Percentiles rank a stretch among this genome's conserved stretches.
Evolutionary conservation across 371 early-diverging fungal species (phyloP).

Genomic region (Zychaea mexicana): DNA sequence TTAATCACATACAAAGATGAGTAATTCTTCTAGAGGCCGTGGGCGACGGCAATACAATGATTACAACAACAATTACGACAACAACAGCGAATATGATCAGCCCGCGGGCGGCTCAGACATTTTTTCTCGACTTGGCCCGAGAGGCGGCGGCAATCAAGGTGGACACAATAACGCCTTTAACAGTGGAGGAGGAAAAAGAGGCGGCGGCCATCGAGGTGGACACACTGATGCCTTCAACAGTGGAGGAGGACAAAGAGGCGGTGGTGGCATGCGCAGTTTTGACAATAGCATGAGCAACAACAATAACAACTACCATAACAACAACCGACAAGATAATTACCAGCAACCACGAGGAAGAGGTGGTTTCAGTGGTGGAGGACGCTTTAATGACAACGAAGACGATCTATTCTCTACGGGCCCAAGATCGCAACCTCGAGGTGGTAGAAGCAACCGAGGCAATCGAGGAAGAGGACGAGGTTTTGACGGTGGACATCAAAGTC

Average conservation of each 20-base stretch:
- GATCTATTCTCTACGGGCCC: conserved; percentile 2
- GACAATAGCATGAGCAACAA: no score
- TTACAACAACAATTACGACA: conserved; percentile 7
- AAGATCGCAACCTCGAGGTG: conserved; percentile 5
- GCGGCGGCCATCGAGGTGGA: not conserved
- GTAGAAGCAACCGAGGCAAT: not conserved
- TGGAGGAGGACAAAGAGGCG: conserved; percentile 1
- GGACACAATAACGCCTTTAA: not conserved
- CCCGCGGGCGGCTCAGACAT: conserved; percentile 20
- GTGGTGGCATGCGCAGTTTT: not conserved
- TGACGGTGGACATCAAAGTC: conserved; percentile 11
- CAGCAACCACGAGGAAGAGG: not conserved
- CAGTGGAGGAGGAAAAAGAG: conserved; percentile 2
- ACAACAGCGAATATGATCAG: conserved; percentile 4
- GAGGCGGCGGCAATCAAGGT: not conserved
- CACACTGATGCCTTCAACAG: conserved; percentile 1
- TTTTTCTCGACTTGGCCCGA: conserved; percentile 37
- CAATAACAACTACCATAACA: no score
- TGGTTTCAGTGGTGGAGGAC: not conserved
- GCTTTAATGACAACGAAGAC: not conserved
- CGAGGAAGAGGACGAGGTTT: conserved; percentile 13
- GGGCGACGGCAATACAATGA: conserved; percentile 21
- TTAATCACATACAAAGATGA: not conserved
- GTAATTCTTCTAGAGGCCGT: conserved; percentile 5
- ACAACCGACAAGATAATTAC: conserved; percentile 2